These are phyloP conservation scores for Isabelozyma rhagii DNA, from an alignment of 805 yeast genomes.

Conservation along the genomic window DNA sequence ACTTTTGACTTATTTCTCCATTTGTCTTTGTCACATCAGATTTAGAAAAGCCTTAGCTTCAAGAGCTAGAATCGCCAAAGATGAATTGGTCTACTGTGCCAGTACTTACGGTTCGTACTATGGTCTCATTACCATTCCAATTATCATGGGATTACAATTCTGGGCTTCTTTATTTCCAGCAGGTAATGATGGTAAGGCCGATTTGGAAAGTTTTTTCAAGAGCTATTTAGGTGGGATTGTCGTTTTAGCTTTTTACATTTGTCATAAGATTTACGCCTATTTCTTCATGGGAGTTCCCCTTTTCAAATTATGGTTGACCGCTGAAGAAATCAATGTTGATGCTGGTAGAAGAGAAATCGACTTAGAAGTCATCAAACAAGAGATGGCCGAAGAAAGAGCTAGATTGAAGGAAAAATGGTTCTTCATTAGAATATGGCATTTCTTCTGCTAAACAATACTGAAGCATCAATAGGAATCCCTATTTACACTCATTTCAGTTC, in stretches of 20 bases:
- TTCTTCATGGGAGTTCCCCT: conserved; percentile 20
- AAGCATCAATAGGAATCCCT: conserved; percentile 1
- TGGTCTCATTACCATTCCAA: conserved; percentile 22
- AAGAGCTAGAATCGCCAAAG: conserved; percentile 20
- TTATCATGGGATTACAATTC: conserved; percentile 31
- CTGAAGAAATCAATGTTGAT: conserved; percentile 56
- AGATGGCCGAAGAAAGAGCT: conserved; percentile 44
- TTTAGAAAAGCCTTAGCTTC: conserved; percentile 22
- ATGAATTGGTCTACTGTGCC: conserved; percentile 28
- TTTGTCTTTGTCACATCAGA: conserved; percentile 28
- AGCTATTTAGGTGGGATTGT: conserved; percentile 50
- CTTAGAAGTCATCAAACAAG: conserved; percentile 49
- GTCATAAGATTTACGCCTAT: conserved; percentile 48
- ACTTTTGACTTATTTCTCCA: conserved; percentile 27
- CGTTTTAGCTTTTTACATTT: conserved; percentile 42
- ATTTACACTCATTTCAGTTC: not conserved
- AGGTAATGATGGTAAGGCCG: conserved; percentile 22
- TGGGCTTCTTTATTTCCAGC: conserved; percentile 40
- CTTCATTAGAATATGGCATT: conserved; percentile 8
- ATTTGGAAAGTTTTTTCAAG: conserved; percentile 47
- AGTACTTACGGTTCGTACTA: conserved; percentile 29
- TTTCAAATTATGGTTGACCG: conserved; percentile 36
- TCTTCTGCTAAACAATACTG: conserved; percentile 15
- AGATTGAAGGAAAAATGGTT: conserved; percentile 8
- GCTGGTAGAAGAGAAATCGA: conserved; percentile 61